Evolutionary conservation across 2,329 filamentous ascomycete species (phyloP).

Genomic region (Ascochyta pisi): DNA sequence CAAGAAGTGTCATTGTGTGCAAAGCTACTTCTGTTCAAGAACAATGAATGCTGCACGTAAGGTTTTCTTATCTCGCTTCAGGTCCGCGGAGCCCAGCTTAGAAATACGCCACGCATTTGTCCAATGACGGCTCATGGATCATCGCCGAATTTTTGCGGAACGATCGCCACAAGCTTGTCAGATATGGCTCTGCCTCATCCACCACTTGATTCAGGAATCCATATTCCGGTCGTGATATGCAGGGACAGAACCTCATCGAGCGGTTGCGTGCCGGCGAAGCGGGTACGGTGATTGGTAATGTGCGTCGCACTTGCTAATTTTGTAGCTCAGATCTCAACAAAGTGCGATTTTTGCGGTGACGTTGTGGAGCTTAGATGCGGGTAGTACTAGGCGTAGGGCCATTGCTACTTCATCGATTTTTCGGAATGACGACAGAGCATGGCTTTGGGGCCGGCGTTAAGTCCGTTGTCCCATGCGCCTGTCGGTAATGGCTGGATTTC

Average conservation of each 20-base stretch:
- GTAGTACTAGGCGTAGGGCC: constrained; percentile 2
- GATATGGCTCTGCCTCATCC: constrained; percentile 3
- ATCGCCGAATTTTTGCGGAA: constrained; percentile 9
- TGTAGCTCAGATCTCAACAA: constrained; percentile 6
- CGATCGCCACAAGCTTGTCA: constrained; percentile 17
- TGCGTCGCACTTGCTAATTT: constrained; percentile 1
- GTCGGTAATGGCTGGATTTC: neutral
- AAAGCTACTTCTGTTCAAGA: neutral
- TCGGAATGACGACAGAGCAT: constrained; percentile 17
- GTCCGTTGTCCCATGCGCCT: constrained; percentile 5
- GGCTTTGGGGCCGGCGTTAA: constrained; percentile 13
- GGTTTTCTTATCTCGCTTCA: neutral
- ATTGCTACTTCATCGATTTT: constrained; percentile 12
- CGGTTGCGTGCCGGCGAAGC: neutral
- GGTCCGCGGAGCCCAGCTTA: constrained; percentile 9
- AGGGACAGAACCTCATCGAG: constrained; percentile 5
- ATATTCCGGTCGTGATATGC: constrained; percentile 10
- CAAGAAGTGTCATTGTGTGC: neutral
- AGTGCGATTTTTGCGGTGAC: constrained; percentile 3
- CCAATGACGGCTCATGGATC: constrained; percentile 3
- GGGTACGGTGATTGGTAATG: constrained; percentile 18
- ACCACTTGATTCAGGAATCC: constrained; percentile 16
- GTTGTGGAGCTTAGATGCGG: constrained; percentile 11
- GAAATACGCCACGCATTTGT: neutral
- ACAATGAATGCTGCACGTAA: neutral